Evolutionary conservation across 164 flowering plant species (phyloP).

Genomic region (Macadamia integrifolia): DNA sequence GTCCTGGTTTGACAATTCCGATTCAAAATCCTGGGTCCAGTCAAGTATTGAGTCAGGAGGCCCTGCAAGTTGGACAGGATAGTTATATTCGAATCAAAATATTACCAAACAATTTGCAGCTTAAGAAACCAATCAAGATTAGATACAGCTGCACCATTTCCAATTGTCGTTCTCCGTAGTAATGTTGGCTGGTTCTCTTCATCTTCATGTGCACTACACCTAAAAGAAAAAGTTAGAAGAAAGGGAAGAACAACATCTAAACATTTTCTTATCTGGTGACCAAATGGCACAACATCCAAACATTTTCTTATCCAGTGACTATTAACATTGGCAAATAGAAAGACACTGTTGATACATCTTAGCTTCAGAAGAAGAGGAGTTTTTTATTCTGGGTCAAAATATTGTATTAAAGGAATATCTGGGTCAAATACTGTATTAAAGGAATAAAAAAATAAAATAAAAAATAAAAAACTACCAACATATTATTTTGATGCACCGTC

Average conservation of each 20-base stretch:
- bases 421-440: background rate
- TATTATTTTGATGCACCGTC: too few relatives aligned
- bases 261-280: background rate
- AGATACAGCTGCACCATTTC: conserved; percentile 63
- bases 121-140: background rate
- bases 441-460: background rate
- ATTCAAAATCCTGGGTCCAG: conserved; percentile 79
- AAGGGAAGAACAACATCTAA: background rate
- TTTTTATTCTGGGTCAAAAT: too few relatives aligned
- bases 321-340: background rate
- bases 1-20: conserved; percentile 66
- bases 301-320: too few relatives aligned
- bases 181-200: conserved; percentile 57
- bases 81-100: conserved; percentile 2
- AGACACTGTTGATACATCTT: background rate
- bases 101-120: conserved; percentile 2
- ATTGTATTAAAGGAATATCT: too few relatives aligned
- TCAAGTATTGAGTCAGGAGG: conserved; percentile 91
- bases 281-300: too few relatives aligned
- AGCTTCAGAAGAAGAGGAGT: background rate
- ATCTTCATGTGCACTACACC: conserved; percentile 90
- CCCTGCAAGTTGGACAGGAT: conserved; percentile 38
- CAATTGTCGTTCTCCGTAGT: conserved; percentile 84
- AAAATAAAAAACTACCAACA: background rate
- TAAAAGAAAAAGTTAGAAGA: conserved; percentile 23